Evolutionary conservation across 2,329 filamentous ascomycete genomes (phyloP), one percentile per base, ranked within the genome.

Genomic region (Hypoxylon sp.): DNA sequence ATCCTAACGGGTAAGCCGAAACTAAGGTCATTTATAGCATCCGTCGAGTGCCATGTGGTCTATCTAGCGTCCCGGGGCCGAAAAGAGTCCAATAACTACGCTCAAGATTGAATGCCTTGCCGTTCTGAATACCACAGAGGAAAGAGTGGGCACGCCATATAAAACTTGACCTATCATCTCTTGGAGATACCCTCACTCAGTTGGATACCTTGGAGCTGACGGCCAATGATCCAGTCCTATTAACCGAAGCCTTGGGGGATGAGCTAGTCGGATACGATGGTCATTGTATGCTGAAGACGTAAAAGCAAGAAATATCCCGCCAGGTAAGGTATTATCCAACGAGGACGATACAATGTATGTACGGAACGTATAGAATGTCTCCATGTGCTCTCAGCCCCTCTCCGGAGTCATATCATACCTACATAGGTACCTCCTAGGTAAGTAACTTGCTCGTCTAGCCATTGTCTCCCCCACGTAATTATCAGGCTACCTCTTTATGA

Each of bases 221-320:
- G 31, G 33, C 67, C 67, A 70, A 70, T 70, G 31, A 63, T 55
- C 43, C 59, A 35, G 37, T 27, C 33, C 24, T 35, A 62, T 64
- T 69, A 69, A 64, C 67, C 67, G 67, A 69, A 63, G 37, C 42
- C 58, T 61, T 55, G 49, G 56, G n/a, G 55, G 60, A 48, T 66
- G 29, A 63, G 56, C 45, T 58, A 54, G 55, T 58, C 55, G 55
- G 60, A 50, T 56, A 58, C 58, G 55, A 61, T 48, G 57, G 48
- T 49, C 17, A 29, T 47, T 51, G 37, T 38, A 58, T 20, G 48
- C 57, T 45, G 48, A 62, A 49, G 37, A 48, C 24, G 59, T 49
- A 51, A 45, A n/a, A 55, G 48, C 50, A 55, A 52, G 55, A 53
- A 15, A 38, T 31, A 47, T 38, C 37, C 31, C 29, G 49, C 45